Base-by-base conservation (phyloP, 2,329 filamentous ascomycete species). In the Teratosphaeria viscida region DNA sequence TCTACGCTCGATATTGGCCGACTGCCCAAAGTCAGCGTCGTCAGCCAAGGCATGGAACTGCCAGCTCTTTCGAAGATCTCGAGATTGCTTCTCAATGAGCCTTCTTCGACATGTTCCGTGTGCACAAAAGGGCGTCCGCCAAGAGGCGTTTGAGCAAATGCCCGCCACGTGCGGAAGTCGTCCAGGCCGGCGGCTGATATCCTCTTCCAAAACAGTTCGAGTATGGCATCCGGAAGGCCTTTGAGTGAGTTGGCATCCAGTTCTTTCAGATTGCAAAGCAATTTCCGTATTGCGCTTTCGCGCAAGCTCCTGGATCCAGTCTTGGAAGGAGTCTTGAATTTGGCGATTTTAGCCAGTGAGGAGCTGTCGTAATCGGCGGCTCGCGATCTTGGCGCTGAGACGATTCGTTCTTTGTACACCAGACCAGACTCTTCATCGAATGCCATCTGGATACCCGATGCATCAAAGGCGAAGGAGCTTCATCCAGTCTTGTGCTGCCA, bases 21-120 rank as follows among this genome's bases (percentile, higher is more conserved):
- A 8, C 56, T 55, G 23, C 59, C 39, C 0, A 69, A 49, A 3
- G 59, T 64, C 29, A 68, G 26, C 19, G 64, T 35, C 3, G 62
- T 64, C 14, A 68, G 35, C 67, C 67, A 70, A 14, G 27, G 59
- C 59, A 54, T 61, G 61, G 5, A 62, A 19, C 19, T 58, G 53
- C 54, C 59, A 57, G 52, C 52, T 1, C 56, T 55, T 11, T 57
- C 26, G 7, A 59, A 11, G 8, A 60, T 57, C 6, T 32, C 53
- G 23, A 55, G 39, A 7, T 39, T 43, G 3, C 54, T 58, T 3
- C n/a, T 32, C n/a, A 49, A 12, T n/a, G 14, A 19, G 7, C 7
- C 7, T 14, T n/a, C 12, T 27, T 6, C 19, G 52, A 35, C 5
- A 7, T 54, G 23, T 19, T 35, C 14, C n/a, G 5, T 26, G 43